Percentiles rank a stretch among this genome's conserved stretches.
phyloP scores from a whole-genome alignment of 1,284 basidiomycete species.

The Boletus sp. region DNA sequence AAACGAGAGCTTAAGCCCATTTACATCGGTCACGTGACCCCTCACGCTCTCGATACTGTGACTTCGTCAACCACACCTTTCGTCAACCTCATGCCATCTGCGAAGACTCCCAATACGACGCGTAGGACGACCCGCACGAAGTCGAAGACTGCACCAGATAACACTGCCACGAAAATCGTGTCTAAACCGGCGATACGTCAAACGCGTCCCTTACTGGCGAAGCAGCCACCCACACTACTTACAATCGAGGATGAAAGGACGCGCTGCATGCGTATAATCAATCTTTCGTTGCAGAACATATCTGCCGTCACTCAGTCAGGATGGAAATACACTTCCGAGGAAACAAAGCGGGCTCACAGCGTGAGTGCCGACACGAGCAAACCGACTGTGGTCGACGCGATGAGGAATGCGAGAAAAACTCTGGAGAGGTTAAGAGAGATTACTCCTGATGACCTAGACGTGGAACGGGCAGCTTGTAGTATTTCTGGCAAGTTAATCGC shows the following conservation, averaged over 20 bases:
- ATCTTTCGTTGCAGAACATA: slow-evolving; percentile 60
- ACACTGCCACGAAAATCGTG: slow-evolving; percentile 12
- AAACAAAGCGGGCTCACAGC: slow-evolving; percentile 27
- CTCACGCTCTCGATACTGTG: slow-evolving; percentile 11
- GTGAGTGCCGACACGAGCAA: slow-evolving; percentile 38
- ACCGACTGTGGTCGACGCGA: slow-evolving; percentile 41
- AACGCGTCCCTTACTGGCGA: slow-evolving; percentile 1
- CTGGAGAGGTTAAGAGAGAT: slow-evolving; percentile 51
- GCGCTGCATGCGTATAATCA: slow-evolving; percentile 62
- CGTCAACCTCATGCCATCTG: slow-evolving; percentile 16
- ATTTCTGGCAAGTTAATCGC: slow-evolving; percentile 64
- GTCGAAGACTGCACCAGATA: slow-evolving; percentile 3
- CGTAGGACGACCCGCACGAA: slow-evolving; percentile 25
- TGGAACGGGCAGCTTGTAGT: slow-evolving; percentile 71
- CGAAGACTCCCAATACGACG: slow-evolving; percentile 10
- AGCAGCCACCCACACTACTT: slow-evolving; percentile 8
- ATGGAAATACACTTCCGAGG: slow-evolving; percentile 47
- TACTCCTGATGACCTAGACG: slow-evolving; percentile 55
- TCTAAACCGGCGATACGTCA: slow-evolving; percentile 12
- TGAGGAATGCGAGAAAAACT: slow-evolving; percentile 41
- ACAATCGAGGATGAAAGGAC: slow-evolving; percentile 34
- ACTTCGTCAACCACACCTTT: too few species aligned
- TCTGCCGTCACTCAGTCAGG: slow-evolving; percentile 57
- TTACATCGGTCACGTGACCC: slow-evolving; percentile 14
- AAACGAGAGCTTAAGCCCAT: too few species aligned